These are phyloP conservation scores for Cochlearia excelsa DNA, from an alignment of 345 rosid genomes.

Conservation along the genomic window DNA sequence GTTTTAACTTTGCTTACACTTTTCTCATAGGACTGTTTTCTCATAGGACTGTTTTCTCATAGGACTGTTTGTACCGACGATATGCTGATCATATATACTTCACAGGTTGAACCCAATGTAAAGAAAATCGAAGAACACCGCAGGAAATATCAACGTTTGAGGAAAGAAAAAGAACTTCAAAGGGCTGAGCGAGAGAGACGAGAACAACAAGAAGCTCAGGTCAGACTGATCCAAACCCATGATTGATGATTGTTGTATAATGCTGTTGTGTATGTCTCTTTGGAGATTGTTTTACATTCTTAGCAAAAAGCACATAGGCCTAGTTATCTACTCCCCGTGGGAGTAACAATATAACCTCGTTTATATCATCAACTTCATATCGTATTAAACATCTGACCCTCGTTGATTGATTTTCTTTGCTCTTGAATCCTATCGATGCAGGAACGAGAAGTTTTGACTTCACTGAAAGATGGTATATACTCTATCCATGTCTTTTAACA, in stretches of 20 bases:
- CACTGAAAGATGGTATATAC: constrained; percentile 66
- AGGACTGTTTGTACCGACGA: neutral
- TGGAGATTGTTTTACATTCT: neutral
- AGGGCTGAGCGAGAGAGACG: constrained; percentile 50
- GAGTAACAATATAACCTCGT: constrained; percentile 18
- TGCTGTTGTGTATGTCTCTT: constrained; percentile 6
- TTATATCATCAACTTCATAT: constrained; percentile 7
- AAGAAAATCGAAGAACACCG: constrained; percentile 70
- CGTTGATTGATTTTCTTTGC: constrained; percentile 20
- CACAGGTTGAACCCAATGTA: constrained; percentile 80
- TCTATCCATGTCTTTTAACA: constrained; percentile 2
- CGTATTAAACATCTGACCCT: constrained; percentile 15
- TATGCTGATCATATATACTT: constrained; percentile 13
- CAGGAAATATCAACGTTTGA: constrained; percentile 66
- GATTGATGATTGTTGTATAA: constrained; percentile 2
- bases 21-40: neutral
- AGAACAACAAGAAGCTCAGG: constrained; percentile 50
- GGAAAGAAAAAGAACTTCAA: constrained; percentile 56
- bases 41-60: neutral
- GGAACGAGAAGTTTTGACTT: constrained; percentile 59
- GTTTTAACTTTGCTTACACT: constrained; percentile 4
- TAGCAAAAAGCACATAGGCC: too few relatives aligned
- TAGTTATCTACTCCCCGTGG: too few relatives aligned
- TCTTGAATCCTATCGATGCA: constrained; percentile 37
- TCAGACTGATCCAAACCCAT: constrained; percentile 25